These are phyloP conservation scores for Rhodomyrtus psidioides DNA, from an alignment of 441 rosid genomes.

Conservation along the genomic window DNA sequence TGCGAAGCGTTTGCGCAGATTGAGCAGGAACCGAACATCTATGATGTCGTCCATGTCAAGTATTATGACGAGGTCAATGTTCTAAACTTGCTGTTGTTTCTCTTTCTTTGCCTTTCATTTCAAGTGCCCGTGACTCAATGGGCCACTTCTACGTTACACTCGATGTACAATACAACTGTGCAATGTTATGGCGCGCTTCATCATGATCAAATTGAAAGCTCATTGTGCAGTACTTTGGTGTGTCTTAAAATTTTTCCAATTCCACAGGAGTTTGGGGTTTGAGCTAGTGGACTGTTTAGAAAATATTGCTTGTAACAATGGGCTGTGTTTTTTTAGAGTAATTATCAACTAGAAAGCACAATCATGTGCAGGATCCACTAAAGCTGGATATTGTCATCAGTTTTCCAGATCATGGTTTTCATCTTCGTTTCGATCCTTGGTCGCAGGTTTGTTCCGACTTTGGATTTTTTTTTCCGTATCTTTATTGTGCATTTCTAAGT, in stretches of 20 bases:
- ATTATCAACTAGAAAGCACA: neutral
- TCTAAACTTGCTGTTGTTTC: neutral
- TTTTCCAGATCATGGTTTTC: conserved; percentile 96
- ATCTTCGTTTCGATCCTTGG: conserved; percentile 96
- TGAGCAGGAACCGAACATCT: conserved; percentile 88
- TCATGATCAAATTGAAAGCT: neutral
- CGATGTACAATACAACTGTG: neutral
- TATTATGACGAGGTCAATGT: conserved; percentile 73
- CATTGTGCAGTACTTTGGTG: neutral
- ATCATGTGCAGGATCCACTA: conserved; percentile 61
- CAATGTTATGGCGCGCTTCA: neutral
- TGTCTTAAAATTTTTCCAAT: neutral
- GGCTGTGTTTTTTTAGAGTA: neutral
- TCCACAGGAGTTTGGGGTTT: neutral
- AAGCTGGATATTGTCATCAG: conserved; percentile 82
- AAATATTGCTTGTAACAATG: neutral
- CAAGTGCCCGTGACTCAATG: neutral
- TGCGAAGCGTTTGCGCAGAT: conserved; percentile 89
- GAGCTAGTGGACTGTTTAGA: neutral
- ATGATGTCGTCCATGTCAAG: conserved; percentile 93
- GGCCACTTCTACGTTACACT: neutral
- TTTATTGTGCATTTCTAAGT: neutral
- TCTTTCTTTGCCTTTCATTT: neutral
- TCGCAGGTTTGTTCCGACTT: conserved; percentile 55
- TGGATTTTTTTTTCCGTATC: neutral